These are phyloP conservation scores for Aspergillus olivimuriae DNA, from an alignment of 495 filamentous ascomycete species.

Conservation along the genomic window DNA sequence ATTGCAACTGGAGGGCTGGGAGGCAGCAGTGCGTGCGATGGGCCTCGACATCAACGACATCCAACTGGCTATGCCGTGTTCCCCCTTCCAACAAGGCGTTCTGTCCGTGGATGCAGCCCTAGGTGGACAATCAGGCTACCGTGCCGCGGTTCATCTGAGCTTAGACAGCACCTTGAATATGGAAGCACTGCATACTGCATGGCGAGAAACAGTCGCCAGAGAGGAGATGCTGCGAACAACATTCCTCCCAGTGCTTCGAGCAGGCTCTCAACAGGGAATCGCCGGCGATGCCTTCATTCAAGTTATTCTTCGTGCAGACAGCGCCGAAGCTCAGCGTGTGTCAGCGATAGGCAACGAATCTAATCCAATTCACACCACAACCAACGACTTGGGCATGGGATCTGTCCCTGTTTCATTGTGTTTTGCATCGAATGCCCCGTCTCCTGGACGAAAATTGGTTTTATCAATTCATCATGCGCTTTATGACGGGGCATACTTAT, in stretches of 20 bases:
- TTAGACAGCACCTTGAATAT: not conserved
- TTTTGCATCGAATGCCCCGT: not conserved
- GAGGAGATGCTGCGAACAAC: constrained; percentile 5
- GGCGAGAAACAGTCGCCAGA: not conserved
- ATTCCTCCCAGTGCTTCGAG: not conserved
- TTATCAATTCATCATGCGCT: constrained; percentile 4
- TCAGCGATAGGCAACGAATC: not conserved
- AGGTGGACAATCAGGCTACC: not conserved
- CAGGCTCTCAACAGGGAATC: not conserved
- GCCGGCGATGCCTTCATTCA: constrained; percentile 2
- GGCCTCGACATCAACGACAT: not conserved
- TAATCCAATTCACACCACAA: too few species aligned
- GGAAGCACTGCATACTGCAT: not conserved
- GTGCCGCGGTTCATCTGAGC: not conserved
- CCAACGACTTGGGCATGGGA: not conserved
- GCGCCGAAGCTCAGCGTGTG: not conserved
- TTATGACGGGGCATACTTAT: constrained; percentile 3
- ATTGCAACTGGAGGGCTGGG: not conserved
- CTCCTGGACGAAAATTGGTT: too few species aligned
- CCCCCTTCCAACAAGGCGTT: constrained; percentile 4
- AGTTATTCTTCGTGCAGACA: not conserved
- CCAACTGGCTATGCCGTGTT: constrained; percentile 1
- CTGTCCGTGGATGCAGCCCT: not conserved
- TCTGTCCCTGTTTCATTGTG: not conserved
- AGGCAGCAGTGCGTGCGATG: not conserved